Evolutionary conservation across 1,139 yeast genomes (phyloP).

Genomic region (Taphrina communis): DNA sequence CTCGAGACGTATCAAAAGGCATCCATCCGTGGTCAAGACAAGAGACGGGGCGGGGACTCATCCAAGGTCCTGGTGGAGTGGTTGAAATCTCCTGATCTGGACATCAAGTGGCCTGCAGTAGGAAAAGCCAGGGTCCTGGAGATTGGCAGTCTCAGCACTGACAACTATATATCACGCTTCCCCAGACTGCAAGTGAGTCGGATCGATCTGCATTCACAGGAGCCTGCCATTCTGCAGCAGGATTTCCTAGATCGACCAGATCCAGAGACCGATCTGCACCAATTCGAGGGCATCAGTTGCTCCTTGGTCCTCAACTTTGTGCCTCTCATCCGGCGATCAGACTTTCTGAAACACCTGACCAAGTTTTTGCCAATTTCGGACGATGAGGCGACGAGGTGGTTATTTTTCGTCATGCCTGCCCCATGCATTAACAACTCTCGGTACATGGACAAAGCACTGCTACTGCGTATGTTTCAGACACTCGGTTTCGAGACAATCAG

Average conservation of each 20-base stretch:
- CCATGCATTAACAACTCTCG: constrained; percentile 86
- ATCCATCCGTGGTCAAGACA: constrained; percentile 80
- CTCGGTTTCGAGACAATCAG: constrained; percentile 64
- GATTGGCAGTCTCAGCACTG: constrained; percentile 41
- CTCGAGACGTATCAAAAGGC: constrained; percentile 71
- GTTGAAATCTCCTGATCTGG: constrained; percentile 53
- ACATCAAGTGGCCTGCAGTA: background rate
- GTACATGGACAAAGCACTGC: constrained; percentile 62
- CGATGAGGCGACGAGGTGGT: constrained; percentile 48
- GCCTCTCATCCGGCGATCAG: constrained; percentile 75
- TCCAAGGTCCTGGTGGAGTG: constrained; percentile 75
- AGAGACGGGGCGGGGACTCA: constrained; percentile 85
- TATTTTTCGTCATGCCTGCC: constrained; percentile 82
- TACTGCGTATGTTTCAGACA: constrained; percentile 59
- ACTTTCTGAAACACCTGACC: constrained; percentile 70
- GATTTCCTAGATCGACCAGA: constrained; percentile 79
- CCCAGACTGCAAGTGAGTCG: constrained; percentile 48
- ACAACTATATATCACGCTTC: constrained; percentile 35
- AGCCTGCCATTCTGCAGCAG: constrained; percentile 70
- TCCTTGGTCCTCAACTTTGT: constrained; percentile 89
- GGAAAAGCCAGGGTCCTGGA: constrained; percentile 34
- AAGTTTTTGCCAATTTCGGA: constrained; percentile 57
- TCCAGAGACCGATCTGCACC: constrained; percentile 44
- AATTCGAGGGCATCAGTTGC: constrained; percentile 73
- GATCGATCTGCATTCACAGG: constrained; percentile 83